Evolutionary conservation across 2,329 filamentous ascomycete species (phyloP), one percentile per base, ranked within the genome.

Genomic region (Delphinella strobiligena): DNA sequence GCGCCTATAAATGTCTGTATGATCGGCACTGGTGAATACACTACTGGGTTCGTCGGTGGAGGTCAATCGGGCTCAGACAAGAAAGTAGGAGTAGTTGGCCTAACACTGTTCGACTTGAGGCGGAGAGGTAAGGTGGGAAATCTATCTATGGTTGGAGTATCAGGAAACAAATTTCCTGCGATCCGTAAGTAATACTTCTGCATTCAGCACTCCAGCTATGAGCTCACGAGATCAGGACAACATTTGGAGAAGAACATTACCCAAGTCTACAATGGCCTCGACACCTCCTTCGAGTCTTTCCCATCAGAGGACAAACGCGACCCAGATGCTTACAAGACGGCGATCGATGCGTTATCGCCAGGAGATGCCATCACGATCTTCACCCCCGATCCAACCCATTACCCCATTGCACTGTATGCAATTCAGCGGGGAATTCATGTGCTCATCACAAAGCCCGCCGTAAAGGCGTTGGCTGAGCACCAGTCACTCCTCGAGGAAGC

Each of bases 301-400:
- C 89, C 78, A 2, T 74, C 77, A 51, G 78, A 93, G 60, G 77
- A 83, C 53, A 61, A 70, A 48, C 71, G 72, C 47, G 84, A 94
- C 55, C 73, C 85, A 4, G 79, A 88, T 38, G 78, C 87, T 33
- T 95, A 93, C 74, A 93, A 91, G 64, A 59, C 72, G 10, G 88
- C 88, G 51, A 94, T 95, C 54, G 85, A 94, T 60, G 76, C 78
- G 8, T 74, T 95, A 31, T 72, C 74, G 32, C 75, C 80, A 5
- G 87, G 88, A 51, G 85, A 87, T 49, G 88, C 87, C 50, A 89
- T 95, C 61, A 94, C 88, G 18, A 89, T 95, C 63, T 95, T 95
- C 72, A 94, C 88, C 1, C 86, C 88, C 0, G 88, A 95, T 62
- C 82, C 85, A 5, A 94, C 87, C 1, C 88, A 95, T 62, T 93